Evolutionary conservation across 2,329 filamentous ascomycete species (phyloP), one percentile per base, ranked within the genome.

Genomic region (Rhinocladiella similis): DNA sequence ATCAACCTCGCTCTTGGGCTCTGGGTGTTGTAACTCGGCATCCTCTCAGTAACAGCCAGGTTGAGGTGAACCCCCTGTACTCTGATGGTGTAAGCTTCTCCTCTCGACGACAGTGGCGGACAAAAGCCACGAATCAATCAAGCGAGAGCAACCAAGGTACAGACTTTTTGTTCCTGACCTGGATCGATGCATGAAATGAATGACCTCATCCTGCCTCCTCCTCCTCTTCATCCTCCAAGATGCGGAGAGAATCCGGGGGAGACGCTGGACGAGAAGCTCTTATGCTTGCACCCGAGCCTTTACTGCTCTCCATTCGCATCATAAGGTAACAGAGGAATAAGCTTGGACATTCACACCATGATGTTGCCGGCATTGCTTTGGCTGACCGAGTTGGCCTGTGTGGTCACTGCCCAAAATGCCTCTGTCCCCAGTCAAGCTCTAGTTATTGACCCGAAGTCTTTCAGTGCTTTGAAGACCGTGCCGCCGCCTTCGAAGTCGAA

Each of bases 361-460:
- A 58, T 63, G 57, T n/a, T 59, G 2, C 22, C 53, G 7, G 46
- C 49, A 19, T 47, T 53, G 5, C 27, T 61, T 10, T 56, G 59
- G 16, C 42, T 45, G 18, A 47, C 33, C 39, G 14, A 43, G 20
- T 39, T 63, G 18, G 27, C 56, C 3, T 20, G 25, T n/a, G 39
- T 27, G 13, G 50, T 20, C 14, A 25, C 36, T 14, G 45, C 52
- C 42, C 61, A 60, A 56, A 55, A 12, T 22, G 10, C n/a, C 16
- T 22, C 59, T 20, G 50, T 56, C 20, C 73, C 74, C 12, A 63
- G 68, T 3, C 69, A 71, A 53, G 76, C 74, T 3, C 75, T 78
- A 53, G 56, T 77, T 41, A 73, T 80, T 42, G 69, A 77, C 61
- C 75, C 77, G 62, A 74, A 67, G 59, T 68, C 66, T n/a, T 76